Percentiles rank a stretch among this genome's conserved stretches.
Conservation (phyloP, 2,329 filamentous ascomycete genomes). For the Trichophyton equinum region DNA sequence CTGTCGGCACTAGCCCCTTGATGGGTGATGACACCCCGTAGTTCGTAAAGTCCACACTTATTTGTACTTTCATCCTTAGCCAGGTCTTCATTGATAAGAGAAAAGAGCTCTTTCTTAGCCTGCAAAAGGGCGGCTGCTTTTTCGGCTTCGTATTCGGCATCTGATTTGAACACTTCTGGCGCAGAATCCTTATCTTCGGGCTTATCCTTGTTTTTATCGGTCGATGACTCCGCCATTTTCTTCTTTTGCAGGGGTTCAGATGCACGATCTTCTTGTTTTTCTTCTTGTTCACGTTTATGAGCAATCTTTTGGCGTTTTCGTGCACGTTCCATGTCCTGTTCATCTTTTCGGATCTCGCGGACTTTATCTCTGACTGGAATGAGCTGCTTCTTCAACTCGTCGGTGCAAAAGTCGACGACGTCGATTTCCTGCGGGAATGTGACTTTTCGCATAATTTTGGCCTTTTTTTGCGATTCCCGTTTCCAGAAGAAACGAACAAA, state of each 20-base stretch:
- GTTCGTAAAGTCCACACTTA: conserved; percentile 88
- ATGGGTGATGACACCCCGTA: conserved; percentile 87
- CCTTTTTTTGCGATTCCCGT: conserved; percentile 88
- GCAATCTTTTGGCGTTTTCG: conserved; percentile 80
- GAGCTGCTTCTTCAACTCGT: conserved; percentile 68
- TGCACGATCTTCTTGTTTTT: conserved; percentile 23
- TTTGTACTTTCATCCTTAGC: conserved; percentile 71
- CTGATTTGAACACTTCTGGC: conserved; percentile 71
- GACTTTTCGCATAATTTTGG: conserved; percentile 98
- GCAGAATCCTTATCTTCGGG: conserved; percentile 61
- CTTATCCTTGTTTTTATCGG: conserved; percentile 45
- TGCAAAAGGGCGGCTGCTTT: conserved; percentile 58
- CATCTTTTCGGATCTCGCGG: conserved; percentile 86
- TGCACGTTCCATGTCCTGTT: conserved; percentile 80
- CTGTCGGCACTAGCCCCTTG: conserved; percentile 95
- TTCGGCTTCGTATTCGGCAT: conserved; percentile 84
- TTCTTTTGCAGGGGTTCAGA: conserved; percentile 37
- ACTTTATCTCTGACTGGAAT: conserved; percentile 94
- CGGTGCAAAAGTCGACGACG: conserved; percentile 87
- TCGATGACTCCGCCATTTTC: conserved; percentile 36
- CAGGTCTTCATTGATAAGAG: conserved; percentile 62
- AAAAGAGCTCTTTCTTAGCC: conserved; percentile 78
- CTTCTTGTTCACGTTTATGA: conserved; percentile 43
- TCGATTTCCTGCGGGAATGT: conserved; percentile 91
- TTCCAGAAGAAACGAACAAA: conserved; percentile 99